Percentiles rank a stretch among this genome's conserved stretches.
Evolutionary conservation across 768 basidiomycete species (phyloP).

Genomic region (Amylocystis lapponica): DNA sequence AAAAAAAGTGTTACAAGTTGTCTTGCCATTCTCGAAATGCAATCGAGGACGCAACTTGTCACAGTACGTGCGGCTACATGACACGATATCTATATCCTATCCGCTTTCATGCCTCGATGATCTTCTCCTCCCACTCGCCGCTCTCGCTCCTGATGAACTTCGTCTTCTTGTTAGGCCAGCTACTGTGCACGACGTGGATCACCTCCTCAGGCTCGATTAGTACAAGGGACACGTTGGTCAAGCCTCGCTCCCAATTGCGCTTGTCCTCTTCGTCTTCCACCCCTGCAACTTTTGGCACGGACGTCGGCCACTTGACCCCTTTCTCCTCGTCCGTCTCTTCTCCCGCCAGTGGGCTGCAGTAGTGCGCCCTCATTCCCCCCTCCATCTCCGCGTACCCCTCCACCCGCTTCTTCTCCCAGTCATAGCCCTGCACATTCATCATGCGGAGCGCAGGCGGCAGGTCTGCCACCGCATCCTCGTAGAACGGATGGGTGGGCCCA

Average conservation of each 20-base stretch:
- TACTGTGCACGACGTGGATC: constrained; percentile 60
- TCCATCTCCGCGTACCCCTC: constrained; percentile 56
- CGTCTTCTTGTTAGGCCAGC: constrained; percentile 55
- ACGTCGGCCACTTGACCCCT: constrained; percentile 55
- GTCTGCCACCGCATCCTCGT: too few species aligned
- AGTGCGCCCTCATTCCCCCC: constrained; percentile 60
- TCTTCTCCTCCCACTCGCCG: constrained; percentile 48
- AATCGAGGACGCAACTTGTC: too few species aligned
- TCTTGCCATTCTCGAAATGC: too few species aligned
- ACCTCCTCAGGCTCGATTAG: constrained; percentile 66
- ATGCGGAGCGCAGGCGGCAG: constrained; percentile 8
- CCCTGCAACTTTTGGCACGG: constrained; percentile 42
- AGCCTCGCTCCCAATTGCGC: constrained; percentile 45
- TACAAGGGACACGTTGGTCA: constrained; percentile 66
- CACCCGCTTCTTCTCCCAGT: constrained; percentile 66
- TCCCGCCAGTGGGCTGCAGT: constrained; percentile 68
- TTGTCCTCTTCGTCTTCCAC: constrained; percentile 35
- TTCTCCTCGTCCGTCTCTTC: constrained; percentile 46
- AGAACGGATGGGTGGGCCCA: too few species aligned
- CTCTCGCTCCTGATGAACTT: constrained; percentile 41
- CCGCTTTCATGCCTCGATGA: too few species aligned
- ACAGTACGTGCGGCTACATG: too few species aligned
- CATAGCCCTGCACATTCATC: constrained; percentile 28
- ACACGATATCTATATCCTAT: too few species aligned
- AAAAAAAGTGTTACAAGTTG: too few species aligned